A percentile compares a stretch with the other conserved stretches of the same genome.
Conservation (phyloP, 345 rosid genomes). For the Salix viminalis region DNA sequence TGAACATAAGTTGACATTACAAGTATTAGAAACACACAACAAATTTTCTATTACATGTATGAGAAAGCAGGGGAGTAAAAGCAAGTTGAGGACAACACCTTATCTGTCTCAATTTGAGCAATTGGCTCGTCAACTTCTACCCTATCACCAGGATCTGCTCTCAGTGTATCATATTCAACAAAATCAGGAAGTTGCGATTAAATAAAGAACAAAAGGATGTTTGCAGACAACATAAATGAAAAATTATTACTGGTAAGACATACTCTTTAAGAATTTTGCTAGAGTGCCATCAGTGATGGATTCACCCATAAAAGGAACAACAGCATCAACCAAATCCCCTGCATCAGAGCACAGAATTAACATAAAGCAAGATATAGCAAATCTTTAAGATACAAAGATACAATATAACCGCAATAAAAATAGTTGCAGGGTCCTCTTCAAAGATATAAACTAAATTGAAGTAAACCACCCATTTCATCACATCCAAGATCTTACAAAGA, state of each 20-base stretch:
- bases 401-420: not conserved
- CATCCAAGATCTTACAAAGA: not conserved
- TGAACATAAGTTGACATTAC: slow-evolving; percentile 10
- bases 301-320: slow-evolving; percentile 90
- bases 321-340: slow-evolving; percentile 66
- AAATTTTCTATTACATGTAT: not conserved
- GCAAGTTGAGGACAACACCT: slow-evolving; percentile 36
- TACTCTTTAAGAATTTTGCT: slow-evolving; percentile 68
- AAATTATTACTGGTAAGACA: slow-evolving; percentile 18
- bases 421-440: not conserved
- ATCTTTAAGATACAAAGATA: not conserved
- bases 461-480: not conserved
- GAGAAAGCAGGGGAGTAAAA: not conserved
- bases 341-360: slow-evolving; percentile 5
- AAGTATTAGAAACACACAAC: not conserved
- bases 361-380: not conserved
- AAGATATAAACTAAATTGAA: not conserved
- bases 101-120: slow-evolving; percentile 98
- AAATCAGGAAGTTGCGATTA: not conserved
- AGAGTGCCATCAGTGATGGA: slow-evolving; percentile 82
- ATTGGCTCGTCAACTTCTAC: slow-evolving; percentile 84
- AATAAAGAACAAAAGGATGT: not conserved
- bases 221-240: not conserved
- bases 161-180: slow-evolving; percentile 12
- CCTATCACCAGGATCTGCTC: slow-evolving; percentile 85